phyloP scores from a whole-genome alignment of 176 grass and related monocot species.

The bread wheat (Triticum aestivum) region IWGSC_CS_RefSeq_v2.1 NC_057798.1:691804179-691804678 shows the following conservation, averaged over 20 bases:
- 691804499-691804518: neutral
- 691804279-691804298: neutral
- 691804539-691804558: neutral
- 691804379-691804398: slow-evolving; percentile 29
- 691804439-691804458: neutral
- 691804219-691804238: neutral
- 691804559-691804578: neutral
- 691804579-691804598: neutral
- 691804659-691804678: neutral
- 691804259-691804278: neutral
- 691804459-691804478: slow-evolving; percentile 24
- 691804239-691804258: neutral
- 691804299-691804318: slow-evolving; percentile 13
- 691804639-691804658: slow-evolving; percentile 20
- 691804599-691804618: neutral
- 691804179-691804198: neutral
- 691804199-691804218: neutral
- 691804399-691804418: slow-evolving; percentile 30
- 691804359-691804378: neutral
- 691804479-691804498: slow-evolving; percentile 2
- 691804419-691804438: slow-evolving; percentile 3
- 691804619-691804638: slow-evolving; percentile 33
- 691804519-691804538: slow-evolving; percentile 15
- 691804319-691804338: slow-evolving; percentile 1
- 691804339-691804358: neutral